phyloP scores from a whole-genome alignment of 2,329 filamentous ascomycete species.

The Chrysosporium keratinophilum region DNA sequence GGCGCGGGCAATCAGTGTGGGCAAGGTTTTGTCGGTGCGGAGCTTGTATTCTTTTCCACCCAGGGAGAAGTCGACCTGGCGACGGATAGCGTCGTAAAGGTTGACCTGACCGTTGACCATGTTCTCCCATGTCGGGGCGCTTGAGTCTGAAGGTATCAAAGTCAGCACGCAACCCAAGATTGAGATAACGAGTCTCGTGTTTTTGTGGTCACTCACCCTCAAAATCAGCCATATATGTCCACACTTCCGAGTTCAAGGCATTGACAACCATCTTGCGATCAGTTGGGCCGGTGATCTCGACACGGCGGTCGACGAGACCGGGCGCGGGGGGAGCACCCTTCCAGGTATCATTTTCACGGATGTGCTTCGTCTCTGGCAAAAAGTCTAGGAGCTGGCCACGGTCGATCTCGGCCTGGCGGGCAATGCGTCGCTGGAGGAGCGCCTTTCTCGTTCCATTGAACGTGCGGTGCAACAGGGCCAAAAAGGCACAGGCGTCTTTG shows the following conservation, averaged over 20 bases:
- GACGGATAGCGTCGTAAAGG: constrained; percentile 89
- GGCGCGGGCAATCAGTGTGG: constrained; percentile 87
- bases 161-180: not conserved
- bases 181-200: not conserved
- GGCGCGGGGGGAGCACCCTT: constrained; percentile 84
- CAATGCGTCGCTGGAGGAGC: constrained; percentile 73
- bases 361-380: constrained; percentile 87
- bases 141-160: constrained; percentile 57
- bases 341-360: constrained; percentile 90
- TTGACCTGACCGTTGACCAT: constrained; percentile 99
- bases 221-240: constrained; percentile 99
- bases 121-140: constrained; percentile 94
- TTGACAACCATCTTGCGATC: constrained; percentile 99
- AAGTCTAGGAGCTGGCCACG: constrained; percentile 83
- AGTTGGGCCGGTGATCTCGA: constrained; percentile 95
- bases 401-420: constrained; percentile 87
- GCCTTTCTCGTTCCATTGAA: constrained; percentile 85
- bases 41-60: constrained; percentile 96
- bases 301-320: constrained; percentile 80
- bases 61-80: constrained; percentile 91
- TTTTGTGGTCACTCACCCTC: constrained; percentile 57
- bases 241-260: constrained; percentile 88
- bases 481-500: constrained; percentile 79
- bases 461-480: constrained; percentile 85
- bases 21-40: constrained; percentile 73